Conservation (phyloP, 2,329 filamentous ascomycete genomes). For the Penicillium sp. region DNA sequence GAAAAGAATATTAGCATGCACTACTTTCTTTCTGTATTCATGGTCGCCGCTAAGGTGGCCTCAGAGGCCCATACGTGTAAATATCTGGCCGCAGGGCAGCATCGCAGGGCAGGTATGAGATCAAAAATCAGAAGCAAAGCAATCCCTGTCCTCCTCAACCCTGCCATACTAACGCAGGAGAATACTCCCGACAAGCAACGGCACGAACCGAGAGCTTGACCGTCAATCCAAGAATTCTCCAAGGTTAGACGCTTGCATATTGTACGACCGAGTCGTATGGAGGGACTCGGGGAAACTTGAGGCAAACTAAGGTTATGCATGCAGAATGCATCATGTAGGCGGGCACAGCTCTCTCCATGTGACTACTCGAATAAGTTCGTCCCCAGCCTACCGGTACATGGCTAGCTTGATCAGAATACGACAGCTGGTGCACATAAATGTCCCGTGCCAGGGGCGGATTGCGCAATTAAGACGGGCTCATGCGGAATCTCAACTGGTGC, state of each 20-base stretch:
- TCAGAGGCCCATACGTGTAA: background rate
- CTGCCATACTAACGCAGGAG: background rate
- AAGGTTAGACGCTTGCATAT: background rate
- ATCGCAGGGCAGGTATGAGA: no score
- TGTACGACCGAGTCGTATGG: no score
- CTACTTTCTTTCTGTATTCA: background rate
- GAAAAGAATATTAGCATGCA: background rate
- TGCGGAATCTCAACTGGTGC: background rate
- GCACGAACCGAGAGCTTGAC: conserved; percentile 18
- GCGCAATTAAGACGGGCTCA: conserved; percentile 11
- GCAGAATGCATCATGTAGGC: conserved; percentile 3
- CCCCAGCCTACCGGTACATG: background rate
- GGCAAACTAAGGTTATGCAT: conserved; percentile 2
- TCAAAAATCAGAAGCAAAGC: background rate
- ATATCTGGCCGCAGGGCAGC: background rate
- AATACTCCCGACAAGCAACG: conserved; percentile 4
- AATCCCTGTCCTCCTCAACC: background rate
- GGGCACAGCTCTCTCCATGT: background rate
- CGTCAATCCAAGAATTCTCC: conserved; percentile 1
- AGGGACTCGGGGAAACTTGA: background rate
- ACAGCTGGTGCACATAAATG: conserved; percentile 1
- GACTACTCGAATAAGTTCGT: background rate
- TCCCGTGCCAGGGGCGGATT: conserved; percentile 2
- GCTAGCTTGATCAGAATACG: background rate
- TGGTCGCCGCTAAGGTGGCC: no score